phyloP scores from a whole-genome alignment of 129 eudicot species.

The Erigeron canadensis region DNA sequence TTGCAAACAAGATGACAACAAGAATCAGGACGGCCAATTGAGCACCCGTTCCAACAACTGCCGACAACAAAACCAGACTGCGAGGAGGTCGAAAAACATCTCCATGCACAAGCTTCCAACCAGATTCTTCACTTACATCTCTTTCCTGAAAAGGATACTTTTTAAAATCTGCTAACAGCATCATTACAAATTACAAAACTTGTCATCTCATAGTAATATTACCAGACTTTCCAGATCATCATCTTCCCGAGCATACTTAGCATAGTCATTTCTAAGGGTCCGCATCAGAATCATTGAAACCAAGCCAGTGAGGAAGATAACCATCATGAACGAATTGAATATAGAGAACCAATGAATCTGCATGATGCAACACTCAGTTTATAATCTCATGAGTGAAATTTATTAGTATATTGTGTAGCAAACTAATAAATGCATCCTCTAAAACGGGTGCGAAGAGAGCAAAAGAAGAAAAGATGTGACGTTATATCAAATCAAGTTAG shows the following conservation, averaged over 20 bases:
- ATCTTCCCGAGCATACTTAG: conserved; percentile 93
- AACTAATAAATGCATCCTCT: background rate
- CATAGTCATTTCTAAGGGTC: conserved; percentile 91
- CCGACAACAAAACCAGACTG: conserved; percentile 74
- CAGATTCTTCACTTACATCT: conserved; percentile 98
- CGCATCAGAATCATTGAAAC: conserved; percentile 93
- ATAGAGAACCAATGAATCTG: conserved; percentile 97
- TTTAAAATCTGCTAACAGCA: conserved; percentile 9
- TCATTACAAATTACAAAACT: background rate
- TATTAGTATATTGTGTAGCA: background rate
- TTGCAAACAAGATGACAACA: conserved; percentile 90
- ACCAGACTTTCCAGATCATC: conserved; percentile 92
- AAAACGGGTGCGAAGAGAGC: background rate
- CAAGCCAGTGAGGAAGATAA: conserved; percentile 82
- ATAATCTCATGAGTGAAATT: conserved; percentile 6
- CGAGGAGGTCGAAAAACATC: conserved; percentile 93
- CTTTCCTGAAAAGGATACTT: conserved; percentile 62
- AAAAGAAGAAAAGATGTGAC: background rate
- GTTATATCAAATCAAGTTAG: too few species aligned
- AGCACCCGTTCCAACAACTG: conserved; percentile 96
- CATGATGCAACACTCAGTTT: conserved; percentile 14
- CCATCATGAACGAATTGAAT: conserved; percentile 97
- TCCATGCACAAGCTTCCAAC: conserved; percentile 99
- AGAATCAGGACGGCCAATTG: conserved; percentile 80
- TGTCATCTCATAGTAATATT: conserved; percentile 20